Percentiles rank a stretch among this genome's conserved stretches.
These are phyloP conservation scores for Aquilaria sinensis DNA, from an alignment of 345 rosid species.

Conservation along the genomic window DNA sequence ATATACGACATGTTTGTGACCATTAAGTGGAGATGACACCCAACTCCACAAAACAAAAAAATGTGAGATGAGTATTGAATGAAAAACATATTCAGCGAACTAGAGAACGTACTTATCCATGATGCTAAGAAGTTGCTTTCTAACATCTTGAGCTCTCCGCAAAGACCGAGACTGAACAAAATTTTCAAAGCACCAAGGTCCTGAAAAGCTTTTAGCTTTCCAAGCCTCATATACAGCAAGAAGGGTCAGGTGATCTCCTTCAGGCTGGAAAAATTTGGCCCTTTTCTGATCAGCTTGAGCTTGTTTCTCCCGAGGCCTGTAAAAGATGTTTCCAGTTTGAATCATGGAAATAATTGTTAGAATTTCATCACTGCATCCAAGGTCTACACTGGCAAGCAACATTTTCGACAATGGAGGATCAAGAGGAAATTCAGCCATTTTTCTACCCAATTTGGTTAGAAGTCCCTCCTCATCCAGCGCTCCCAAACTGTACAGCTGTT, in stretches of 20 bases:
- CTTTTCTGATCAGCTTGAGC: conserved; percentile 93
- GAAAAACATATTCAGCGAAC: background rate
- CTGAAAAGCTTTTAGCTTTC: conserved; percentile 85
- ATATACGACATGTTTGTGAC: background rate
- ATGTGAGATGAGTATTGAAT: background rate
- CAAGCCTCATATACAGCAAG: conserved; percentile 93
- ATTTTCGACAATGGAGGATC: conserved; percentile 90
- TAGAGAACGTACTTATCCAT: conserved; percentile 70
- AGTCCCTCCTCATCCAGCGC: conserved; percentile 90
- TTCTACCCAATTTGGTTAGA: conserved; percentile 83
- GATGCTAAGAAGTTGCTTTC: conserved; percentile 84
- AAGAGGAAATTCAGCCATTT: conserved; percentile 96
- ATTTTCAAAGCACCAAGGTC: conserved; percentile 90
- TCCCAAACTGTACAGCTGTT: conserved; percentile 78
- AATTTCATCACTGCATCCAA: conserved; percentile 94
- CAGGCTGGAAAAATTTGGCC: conserved; percentile 85
- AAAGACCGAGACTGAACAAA: conserved; percentile 77
- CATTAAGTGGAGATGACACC: background rate
- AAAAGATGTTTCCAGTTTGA: conserved; percentile 83
- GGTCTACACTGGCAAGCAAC: conserved; percentile 91
- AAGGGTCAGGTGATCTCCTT: conserved; percentile 92
- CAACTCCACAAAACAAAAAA: conserved; percentile 1
- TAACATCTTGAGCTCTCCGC: conserved; percentile 78
- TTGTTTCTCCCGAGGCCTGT: conserved; percentile 91
- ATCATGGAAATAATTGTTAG: conserved; percentile 89